Base-by-base conservation (phyloP, 495 filamentous ascomycete genomes). In the Neurospora tetraspora region DNA sequence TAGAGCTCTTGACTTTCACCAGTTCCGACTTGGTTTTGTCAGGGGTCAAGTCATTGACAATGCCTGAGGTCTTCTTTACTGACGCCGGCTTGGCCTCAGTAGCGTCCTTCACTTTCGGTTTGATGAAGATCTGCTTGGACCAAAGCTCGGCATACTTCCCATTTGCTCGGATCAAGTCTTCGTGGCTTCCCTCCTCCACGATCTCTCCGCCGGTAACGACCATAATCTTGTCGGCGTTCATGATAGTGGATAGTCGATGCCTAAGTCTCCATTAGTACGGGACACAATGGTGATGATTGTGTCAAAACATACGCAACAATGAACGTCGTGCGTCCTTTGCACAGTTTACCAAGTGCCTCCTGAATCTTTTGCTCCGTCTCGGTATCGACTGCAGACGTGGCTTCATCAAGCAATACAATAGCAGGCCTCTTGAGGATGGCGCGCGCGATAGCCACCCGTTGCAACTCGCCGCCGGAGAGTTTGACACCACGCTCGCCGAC, bases 361-460 rank as follows among this genome's bases (percentile, higher is more conserved):
- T 94, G 92, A 59, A 94, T 93, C 71, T 88, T 83, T 68, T 88
- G 84, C 74, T 96, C 93, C 1, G 90, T 92, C 73, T 96, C 86
- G 10, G 87, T 88, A 75, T 88, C 87, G 38, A 88, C 87, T 16
- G 86, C 83, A 71, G 86, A 88, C 16, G 87, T 88, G 7, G 87
- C 87, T 73, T 88, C 87, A 69, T 88, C 87, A 12, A 88, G 81
- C 53, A 88, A 81, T 69, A 88, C 86, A 47, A 88, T 87, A 39
- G 87, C 80, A 4, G 87, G 86, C 65, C 79, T 74, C 74, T 88
- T 88, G 23, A 88, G 74, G 43, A 88, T 88, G 2, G 85, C 77
- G 83, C 91, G 86, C 23, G 92, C 92, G 80, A 94, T 93, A 2
- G 92, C 88, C n/a, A 94, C 83, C 47, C 92, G 87, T 78, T 94